These are phyloP conservation scores for Tricholoma sp. DNA, from an alignment of 768 basidiomycete species.

Conservation along the genomic window DNA sequence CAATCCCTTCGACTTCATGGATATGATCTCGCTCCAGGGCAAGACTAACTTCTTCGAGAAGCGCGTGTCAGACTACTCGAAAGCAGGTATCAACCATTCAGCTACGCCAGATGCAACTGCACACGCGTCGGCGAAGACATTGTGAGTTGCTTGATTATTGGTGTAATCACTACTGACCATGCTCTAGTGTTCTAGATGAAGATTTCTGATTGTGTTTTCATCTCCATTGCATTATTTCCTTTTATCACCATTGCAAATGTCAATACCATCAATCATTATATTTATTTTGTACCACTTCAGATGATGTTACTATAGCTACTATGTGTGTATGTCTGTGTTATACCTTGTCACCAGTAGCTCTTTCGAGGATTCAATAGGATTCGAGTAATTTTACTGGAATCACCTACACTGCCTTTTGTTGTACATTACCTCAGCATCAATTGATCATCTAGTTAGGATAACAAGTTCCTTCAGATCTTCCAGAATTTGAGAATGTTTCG, in stretches of 20 bases:
- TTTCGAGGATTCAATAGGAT: no score
- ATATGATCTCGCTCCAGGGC: slow-evolving; percentile 91
- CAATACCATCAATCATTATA: not conserved
- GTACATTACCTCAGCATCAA: no score
- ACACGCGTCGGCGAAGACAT: slow-evolving; percentile 8
- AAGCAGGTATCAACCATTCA: slow-evolving; percentile 51
- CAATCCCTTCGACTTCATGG: slow-evolving; percentile 95
- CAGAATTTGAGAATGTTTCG: no score
- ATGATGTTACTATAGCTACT: not conserved
- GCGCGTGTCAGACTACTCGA: slow-evolving; percentile 82
- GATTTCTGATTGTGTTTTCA: slow-evolving; percentile 12
- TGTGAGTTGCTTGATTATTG: slow-evolving; percentile 1
- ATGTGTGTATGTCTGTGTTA: not conserved
- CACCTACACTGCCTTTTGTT: no score
- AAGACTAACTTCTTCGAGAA: slow-evolving; percentile 99
- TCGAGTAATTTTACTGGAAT: no score
- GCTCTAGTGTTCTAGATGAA: slow-evolving; percentile 16
- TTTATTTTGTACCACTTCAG: not conserved
- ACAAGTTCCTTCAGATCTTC: no score
- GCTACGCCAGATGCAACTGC: slow-evolving; percentile 11
- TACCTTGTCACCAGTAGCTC: not conserved
- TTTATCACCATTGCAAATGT: not conserved
- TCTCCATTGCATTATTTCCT: not conserved
- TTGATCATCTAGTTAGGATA: not conserved
- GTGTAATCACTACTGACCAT: not conserved